Percentiles rank a stretch among this genome's conserved stretches.
Evolutionary conservation across 139 green algal genomes (phyloP).

Genomic region (Deuterostichococcus epilithicus): DNA sequence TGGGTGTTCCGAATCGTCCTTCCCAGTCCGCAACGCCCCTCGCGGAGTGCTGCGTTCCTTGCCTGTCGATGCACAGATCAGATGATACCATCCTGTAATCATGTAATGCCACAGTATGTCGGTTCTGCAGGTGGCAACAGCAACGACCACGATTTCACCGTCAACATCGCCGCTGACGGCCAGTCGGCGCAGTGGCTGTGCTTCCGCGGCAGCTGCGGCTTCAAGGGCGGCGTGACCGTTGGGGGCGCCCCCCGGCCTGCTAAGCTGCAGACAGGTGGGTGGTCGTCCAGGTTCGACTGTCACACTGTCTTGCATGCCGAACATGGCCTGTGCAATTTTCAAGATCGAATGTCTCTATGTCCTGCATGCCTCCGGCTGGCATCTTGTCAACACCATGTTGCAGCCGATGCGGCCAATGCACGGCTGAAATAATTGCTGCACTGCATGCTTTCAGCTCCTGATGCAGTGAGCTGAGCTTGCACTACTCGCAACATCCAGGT

Average conservation of each 20-base stretch:
- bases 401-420: not conserved
- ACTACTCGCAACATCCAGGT: not conserved
- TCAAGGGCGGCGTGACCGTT: conserved; percentile 26
- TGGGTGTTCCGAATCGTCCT: not conserved
- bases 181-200: conserved; percentile 54
- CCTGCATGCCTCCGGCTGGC: not conserved
- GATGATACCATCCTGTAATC: no score
- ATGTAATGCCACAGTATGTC: no score
- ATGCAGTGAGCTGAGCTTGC: not conserved
- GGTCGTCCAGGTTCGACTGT: not conserved
- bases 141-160: conserved; percentile 30
- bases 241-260: no score
- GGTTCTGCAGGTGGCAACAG: conserved; percentile 30
- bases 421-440: not conserved
- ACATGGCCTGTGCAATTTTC: not conserved
- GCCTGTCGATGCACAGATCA: no score
- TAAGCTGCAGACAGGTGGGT: not conserved
- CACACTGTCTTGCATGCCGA: not conserved
- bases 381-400: not conserved
- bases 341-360: not conserved
- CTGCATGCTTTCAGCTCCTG: not conserved
- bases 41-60: no score
- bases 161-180: conserved; percentile 41
- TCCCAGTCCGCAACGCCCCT: no score
- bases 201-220: conserved; percentile 58